phyloP scores from a whole-genome alignment of 257 asterid species.

The Capsicum rhomboideum region DNA sequence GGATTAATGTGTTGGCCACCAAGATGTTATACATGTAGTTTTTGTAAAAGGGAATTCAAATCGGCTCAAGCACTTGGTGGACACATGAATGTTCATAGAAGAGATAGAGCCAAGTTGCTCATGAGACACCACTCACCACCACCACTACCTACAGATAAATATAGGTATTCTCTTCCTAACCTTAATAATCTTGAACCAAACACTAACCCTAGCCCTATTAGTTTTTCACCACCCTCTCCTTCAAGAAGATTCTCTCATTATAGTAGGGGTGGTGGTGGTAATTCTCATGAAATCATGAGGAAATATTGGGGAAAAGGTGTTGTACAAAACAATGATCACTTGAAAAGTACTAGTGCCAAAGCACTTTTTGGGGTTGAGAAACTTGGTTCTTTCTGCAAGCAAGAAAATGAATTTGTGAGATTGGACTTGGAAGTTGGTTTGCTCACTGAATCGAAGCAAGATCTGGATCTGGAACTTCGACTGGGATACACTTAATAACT shows the following conservation, averaged over 20 bases:
- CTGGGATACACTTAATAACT: slow-evolving; percentile 53
- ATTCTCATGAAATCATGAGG: neutral
- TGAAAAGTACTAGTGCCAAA: neutral
- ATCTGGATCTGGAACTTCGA: slow-evolving; percentile 83
- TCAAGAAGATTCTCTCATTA: slow-evolving; percentile 21
- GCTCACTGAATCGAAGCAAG: slow-evolving; percentile 23
- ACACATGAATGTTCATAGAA: slow-evolving; percentile 91
- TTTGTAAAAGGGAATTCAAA: slow-evolving; percentile 82
- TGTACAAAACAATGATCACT: neutral
- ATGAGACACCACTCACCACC: slow-evolving; percentile 38
- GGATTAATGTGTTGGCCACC: slow-evolving; percentile 78
- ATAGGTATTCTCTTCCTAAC: slow-evolving; percentile 15
- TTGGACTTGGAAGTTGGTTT: slow-evolving; percentile 76
- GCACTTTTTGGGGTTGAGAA: too few species aligned
- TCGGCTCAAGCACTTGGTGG: slow-evolving; percentile 98
- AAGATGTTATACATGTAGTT: slow-evolving; percentile 66
- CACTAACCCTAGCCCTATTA: slow-evolving; percentile 41
- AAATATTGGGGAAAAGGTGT: neutral
- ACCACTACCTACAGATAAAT: slow-evolving; percentile 15
- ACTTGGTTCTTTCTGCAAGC: neutral
- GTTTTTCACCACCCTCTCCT: slow-evolving; percentile 21
- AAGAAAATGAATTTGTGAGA: slow-evolving; percentile 10
- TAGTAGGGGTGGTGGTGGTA: slow-evolving; percentile 1
- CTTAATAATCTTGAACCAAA: slow-evolving; percentile 39
- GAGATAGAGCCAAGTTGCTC: slow-evolving; percentile 61